These are phyloP conservation scores for Diaporthe vaccinii DNA, from an alignment of 2,329 filamentous ascomycete genomes.

Conservation along the genomic window DNA sequence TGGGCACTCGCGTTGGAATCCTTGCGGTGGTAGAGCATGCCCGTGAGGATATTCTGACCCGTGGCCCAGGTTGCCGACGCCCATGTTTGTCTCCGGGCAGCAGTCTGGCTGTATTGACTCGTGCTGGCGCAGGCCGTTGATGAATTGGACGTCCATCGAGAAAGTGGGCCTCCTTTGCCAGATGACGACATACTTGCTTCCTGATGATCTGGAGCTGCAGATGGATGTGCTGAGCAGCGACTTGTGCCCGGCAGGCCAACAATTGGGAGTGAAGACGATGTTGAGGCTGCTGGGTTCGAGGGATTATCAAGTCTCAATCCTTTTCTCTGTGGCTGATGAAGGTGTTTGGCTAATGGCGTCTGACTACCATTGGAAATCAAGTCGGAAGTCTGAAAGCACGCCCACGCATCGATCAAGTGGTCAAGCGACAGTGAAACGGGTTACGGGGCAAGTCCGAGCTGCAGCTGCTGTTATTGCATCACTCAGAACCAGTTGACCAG, in stretches of 20 bases:
- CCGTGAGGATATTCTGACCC: conserved; percentile 39
- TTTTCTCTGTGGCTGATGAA: neutral
- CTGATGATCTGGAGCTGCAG: conserved; percentile 12
- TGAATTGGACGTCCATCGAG: conserved; percentile 33
- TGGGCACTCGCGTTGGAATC: conserved; percentile 29
- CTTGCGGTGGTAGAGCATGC: conserved; percentile 36
- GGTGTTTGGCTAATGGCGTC: neutral
- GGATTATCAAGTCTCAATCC: neutral
- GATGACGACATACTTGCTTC: conserved; percentile 38
- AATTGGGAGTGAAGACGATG: neutral
- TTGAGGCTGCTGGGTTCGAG: neutral
- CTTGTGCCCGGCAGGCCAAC: neutral
- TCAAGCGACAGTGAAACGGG: conserved; percentile 22
- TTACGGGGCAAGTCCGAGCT: neutral
- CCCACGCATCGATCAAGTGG: neutral
- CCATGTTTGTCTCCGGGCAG: conserved; percentile 38
- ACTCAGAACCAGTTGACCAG: conserved; percentile 5
- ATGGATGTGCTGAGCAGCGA: conserved; percentile 3
- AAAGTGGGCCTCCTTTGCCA: conserved; percentile 35
- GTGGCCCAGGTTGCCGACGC: conserved; percentile 39
- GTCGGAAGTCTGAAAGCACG: conserved; percentile 2
- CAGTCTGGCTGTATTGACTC: conserved; percentile 28
- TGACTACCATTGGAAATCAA: neutral
- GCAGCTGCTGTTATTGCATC: conserved; percentile 37
- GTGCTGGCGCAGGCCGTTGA: conserved; percentile 34